These are phyloP conservation scores for Cucurbita pepo DNA, from an alignment of 306 rosid species.

Conservation along the genomic window DNA sequence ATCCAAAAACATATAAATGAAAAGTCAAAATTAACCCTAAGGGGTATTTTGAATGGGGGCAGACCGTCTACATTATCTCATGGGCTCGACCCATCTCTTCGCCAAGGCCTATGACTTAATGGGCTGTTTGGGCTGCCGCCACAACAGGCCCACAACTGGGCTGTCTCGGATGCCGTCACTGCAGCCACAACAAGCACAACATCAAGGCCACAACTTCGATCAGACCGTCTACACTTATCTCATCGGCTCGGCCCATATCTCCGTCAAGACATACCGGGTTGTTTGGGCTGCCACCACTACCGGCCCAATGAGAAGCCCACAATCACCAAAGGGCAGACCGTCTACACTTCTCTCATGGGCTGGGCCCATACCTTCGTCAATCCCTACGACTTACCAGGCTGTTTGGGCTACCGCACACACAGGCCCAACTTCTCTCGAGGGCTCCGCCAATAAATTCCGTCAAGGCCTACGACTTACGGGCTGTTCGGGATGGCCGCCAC, in stretches of 20 bases:
- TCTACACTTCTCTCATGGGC: too few relatives aligned
- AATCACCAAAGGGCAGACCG: too few relatives aligned
- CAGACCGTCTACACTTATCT: slow-evolving; percentile 40
- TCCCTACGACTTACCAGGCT: slow-evolving; percentile 33
- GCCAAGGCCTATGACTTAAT: slow-evolving; percentile 42
- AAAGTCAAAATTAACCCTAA: too few relatives aligned
- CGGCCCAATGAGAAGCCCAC: slow-evolving; percentile 33
- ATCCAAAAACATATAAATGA: too few relatives aligned
- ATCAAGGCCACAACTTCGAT: too few relatives aligned
- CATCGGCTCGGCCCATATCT: slow-evolving; percentile 32
- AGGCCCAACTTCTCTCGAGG: too few relatives aligned
- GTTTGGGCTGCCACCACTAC: slow-evolving; percentile 56
- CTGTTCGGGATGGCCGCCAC: too few relatives aligned
- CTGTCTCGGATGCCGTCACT: too few relatives aligned
- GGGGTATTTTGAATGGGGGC: slow-evolving; percentile 28
- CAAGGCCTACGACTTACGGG: too few relatives aligned
- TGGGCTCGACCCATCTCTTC: slow-evolving; percentile 33
- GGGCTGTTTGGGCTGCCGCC: slow-evolving; percentile 43
- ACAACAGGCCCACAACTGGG: slow-evolving; percentile 18
- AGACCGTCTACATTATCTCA: slow-evolving; percentile 41
- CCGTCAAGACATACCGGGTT: slow-evolving; percentile 51
- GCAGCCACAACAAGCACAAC: too few relatives aligned
- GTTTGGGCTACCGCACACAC: slow-evolving; percentile 46
- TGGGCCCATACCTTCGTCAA: too few relatives aligned
- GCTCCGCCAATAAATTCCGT: too few relatives aligned